Evolutionary conservation across 2,329 filamentous ascomycete genomes (phyloP).

Genomic region (Metarhizium humberi): DNA sequence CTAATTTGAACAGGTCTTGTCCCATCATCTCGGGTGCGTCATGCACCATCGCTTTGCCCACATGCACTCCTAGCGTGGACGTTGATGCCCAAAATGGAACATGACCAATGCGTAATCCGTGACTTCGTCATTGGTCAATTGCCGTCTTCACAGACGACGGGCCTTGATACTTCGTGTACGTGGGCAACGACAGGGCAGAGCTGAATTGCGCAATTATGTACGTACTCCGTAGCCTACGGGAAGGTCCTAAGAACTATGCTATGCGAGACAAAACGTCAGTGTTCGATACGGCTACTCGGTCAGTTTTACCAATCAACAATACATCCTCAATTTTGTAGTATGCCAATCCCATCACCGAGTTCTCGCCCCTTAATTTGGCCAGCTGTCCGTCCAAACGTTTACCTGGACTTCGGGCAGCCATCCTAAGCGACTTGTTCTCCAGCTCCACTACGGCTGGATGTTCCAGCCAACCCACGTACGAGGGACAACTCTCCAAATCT

Average conservation of each 20-base stretch:
- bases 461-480: conserved; percentile 90
- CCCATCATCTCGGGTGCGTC: neutral
- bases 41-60: neutral
- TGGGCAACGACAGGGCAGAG: neutral
- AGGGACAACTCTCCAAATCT: conserved; percentile 94
- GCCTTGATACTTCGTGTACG: neutral
- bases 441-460: conserved; percentile 41
- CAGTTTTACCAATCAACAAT: neutral
- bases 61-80: neutral
- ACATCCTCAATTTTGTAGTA: neutral
- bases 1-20: neutral
- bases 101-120: neutral
- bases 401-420: conserved; percentile 5
- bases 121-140: neutral
- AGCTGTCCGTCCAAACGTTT: conserved; percentile 2
- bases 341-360: neutral
- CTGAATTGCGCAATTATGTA: neutral
- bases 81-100: neutral
- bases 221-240: neutral
- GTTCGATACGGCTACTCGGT: neutral
- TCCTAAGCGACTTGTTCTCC: conserved; percentile 7
- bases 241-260: conserved; percentile 1
- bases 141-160: neutral
- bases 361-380: neutral
- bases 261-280: neutral